phyloP scores from a whole-genome alignment of 2,329 filamentous ascomycete genomes.

The Biscogniauxia sp. region DNA sequence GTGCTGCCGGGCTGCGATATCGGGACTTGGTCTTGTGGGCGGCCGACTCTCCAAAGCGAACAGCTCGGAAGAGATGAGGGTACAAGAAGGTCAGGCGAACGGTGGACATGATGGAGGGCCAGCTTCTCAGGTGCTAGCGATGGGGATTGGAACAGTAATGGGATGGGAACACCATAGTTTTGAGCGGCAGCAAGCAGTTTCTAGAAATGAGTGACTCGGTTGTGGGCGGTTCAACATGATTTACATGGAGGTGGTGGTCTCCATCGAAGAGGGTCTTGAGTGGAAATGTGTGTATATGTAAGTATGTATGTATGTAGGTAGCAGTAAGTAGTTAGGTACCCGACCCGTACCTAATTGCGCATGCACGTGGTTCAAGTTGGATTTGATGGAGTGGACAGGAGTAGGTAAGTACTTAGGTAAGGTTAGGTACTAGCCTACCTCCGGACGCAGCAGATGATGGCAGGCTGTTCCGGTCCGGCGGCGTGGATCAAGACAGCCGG shows the following conservation, averaged over 20 bases:
- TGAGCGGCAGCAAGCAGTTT: neutral
- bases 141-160: slow-evolving; percentile 2
- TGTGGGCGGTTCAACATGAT: neutral
- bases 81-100: slow-evolving; percentile 66
- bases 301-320: too few relatives aligned
- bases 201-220: neutral
- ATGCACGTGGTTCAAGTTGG: neutral
- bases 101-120: slow-evolving; percentile 51
- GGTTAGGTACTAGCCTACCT: neutral
- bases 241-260: neutral
- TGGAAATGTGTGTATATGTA: neutral
- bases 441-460: neutral
- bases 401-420: too few relatives aligned
- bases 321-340: too few relatives aligned
- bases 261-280: neutral
- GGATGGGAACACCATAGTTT: slow-evolving; percentile 11
- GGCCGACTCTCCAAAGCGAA: slow-evolving; percentile 46
- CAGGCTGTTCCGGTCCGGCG: neutral
- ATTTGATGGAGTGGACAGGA: neutral
- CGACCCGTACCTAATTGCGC: neutral
- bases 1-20: slow-evolving; percentile 31
- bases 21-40: slow-evolving; percentile 41
- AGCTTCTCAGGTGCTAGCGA: slow-evolving; percentile 7
- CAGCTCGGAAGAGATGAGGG: slow-evolving; percentile 61
- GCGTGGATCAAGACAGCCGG: neutral